A percentile compares a stretch with the other conserved stretches of the same genome.
These are phyloP conservation scores for Candida verbasci DNA, from an alignment of 805 yeast species.

Conservation along the genomic window DNA sequence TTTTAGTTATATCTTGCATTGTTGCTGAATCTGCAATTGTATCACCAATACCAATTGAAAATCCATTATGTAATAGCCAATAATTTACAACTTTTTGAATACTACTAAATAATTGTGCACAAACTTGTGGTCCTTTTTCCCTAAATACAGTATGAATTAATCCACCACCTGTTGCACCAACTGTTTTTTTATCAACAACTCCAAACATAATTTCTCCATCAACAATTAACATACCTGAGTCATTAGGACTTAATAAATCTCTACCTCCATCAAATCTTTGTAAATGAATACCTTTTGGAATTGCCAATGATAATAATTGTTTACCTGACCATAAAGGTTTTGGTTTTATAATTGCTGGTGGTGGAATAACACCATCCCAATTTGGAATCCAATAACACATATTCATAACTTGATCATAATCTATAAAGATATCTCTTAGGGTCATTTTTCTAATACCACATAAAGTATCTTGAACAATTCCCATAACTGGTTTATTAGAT, in stretches of 20 bases:
- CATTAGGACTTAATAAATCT: constrained; percentile 79
- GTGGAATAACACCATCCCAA: constrained; percentile 98
- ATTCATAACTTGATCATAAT: constrained; percentile 92
- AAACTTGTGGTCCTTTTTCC: constrained; percentile 89
- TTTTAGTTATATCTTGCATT: constrained; percentile 88
- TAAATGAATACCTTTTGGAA: constrained; percentile 92
- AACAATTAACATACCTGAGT: constrained; percentile 90
- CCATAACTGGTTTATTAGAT: constrained; percentile 99
- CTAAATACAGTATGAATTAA: constrained; percentile 95
- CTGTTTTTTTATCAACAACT: constrained; percentile 96
- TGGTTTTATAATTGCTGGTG: constrained; percentile 91
- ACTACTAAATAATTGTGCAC: constrained; percentile 88
- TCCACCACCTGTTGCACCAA: constrained; percentile 98
- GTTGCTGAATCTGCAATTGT: constrained; percentile 98
- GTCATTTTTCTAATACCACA: constrained; percentile 98
- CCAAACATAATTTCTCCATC: constrained; percentile 98
- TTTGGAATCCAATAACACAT: constrained; percentile 96
- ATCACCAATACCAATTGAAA: constrained; percentile 99
- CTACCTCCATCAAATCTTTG: constrained; percentile 91
- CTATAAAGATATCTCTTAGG: constrained; percentile 80
- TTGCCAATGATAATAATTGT: constrained; percentile 85
- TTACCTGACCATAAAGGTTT: constrained; percentile 98
- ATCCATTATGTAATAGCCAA: constrained; percentile 95
- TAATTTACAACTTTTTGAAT: constrained; percentile 93
- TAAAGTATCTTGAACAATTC: constrained; percentile 97